Percentiles rank a stretch among this genome's conserved stretches.
phyloP scores from a whole-genome alignment of 352 stramenopile species.

The Phytophthora crassamura region DNA sequence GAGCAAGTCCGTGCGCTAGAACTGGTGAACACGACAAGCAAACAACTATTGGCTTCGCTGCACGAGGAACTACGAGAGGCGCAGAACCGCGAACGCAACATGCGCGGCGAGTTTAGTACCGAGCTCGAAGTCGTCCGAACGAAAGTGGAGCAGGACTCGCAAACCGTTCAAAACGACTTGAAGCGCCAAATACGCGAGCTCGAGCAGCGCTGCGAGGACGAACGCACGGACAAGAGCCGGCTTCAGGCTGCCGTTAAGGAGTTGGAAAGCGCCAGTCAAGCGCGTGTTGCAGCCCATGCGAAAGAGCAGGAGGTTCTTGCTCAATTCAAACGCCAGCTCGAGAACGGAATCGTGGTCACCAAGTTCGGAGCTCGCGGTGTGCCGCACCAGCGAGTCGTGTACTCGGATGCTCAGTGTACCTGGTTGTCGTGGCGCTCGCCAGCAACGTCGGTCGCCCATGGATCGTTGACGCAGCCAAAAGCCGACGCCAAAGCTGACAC shows the following conservation, averaged over 20 bases:
- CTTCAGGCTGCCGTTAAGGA: slow-evolving; percentile 41
- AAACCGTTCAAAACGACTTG: slow-evolving; percentile 26
- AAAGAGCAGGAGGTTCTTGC: slow-evolving; percentile 53
- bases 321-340: slow-evolving; percentile 68
- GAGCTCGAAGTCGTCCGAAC: slow-evolving; percentile 32
- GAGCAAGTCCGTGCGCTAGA: slow-evolving; percentile 46
- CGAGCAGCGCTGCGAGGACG: slow-evolving; percentile 23
- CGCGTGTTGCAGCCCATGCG: slow-evolving; percentile 32
- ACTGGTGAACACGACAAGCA: slow-evolving; percentile 35
- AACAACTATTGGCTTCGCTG: slow-evolving; percentile 37
- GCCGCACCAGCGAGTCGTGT: slow-evolving; percentile 61
- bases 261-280: slow-evolving; percentile 39
- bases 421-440: slow-evolving; percentile 70
- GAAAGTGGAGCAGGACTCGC: slow-evolving; percentile 24
- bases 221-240: slow-evolving; percentile 36
- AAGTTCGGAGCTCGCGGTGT: slow-evolving; percentile 61
- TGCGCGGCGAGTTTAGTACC: slow-evolving; percentile 30
- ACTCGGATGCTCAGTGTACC: slow-evolving; percentile 55
- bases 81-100: slow-evolving; percentile 25
- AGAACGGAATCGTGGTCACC: slow-evolving; percentile 54
- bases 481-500: slow-evolving; percentile 59
- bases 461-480: slow-evolving; percentile 45
- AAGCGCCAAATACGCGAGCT: slow-evolving; percentile 35
- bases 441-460: slow-evolving; percentile 13
- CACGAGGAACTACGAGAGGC: slow-evolving; percentile 37